A percentile compares a stretch with the other conserved stretches of the same genome.
Evolutionary conservation across 192 early-diverging fungal species (phyloP).

Genomic region (Entophlyctis helioformis): DNA sequence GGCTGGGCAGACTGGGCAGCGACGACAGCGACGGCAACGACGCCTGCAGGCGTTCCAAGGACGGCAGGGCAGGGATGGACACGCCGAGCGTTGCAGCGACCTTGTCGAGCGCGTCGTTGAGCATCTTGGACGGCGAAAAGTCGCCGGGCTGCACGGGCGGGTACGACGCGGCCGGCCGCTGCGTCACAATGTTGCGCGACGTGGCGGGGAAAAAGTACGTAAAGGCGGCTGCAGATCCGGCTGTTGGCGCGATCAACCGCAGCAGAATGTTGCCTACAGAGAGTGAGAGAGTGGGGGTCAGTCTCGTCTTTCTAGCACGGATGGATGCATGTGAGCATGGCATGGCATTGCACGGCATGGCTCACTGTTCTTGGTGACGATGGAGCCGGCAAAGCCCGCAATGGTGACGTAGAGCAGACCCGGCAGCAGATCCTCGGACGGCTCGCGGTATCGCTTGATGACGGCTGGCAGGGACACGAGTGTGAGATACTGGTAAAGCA

Average conservation of each 20-base stretch:
- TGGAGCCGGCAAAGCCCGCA: slow-evolving; percentile 25
- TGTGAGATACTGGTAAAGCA: too few species aligned
- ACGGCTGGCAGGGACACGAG: not conserved
- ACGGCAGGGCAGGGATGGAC: too few species aligned
- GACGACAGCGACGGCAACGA: too few species aligned
- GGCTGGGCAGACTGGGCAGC: too few species aligned
- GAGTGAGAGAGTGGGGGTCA: not conserved
- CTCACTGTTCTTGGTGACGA: slow-evolving; percentile 21
- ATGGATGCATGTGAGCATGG: not conserved
- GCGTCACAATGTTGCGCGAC: slow-evolving; percentile 9
- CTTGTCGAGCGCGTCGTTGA: too few species aligned
- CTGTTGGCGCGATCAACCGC: slow-evolving; percentile 4
- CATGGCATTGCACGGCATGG: not conserved
- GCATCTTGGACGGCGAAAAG: too few species aligned
- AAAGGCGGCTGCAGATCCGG: slow-evolving; percentile 6
- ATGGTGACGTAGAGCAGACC: slow-evolving; percentile 19
- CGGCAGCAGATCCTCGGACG: slow-evolving; percentile 13
- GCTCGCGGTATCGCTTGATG: slow-evolving; percentile 4
- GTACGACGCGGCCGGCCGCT: too few species aligned
- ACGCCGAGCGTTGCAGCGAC: too few species aligned
- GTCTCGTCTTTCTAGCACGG: not conserved
- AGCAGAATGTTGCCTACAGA: slow-evolving; percentile 5
- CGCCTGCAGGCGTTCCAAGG: too few species aligned
- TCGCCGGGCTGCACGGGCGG: too few species aligned
- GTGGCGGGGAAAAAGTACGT: slow-evolving; percentile 10